Base-by-base conservation (phyloP, 345 rosid genomes). In the Heritiera littoralis region DNA sequence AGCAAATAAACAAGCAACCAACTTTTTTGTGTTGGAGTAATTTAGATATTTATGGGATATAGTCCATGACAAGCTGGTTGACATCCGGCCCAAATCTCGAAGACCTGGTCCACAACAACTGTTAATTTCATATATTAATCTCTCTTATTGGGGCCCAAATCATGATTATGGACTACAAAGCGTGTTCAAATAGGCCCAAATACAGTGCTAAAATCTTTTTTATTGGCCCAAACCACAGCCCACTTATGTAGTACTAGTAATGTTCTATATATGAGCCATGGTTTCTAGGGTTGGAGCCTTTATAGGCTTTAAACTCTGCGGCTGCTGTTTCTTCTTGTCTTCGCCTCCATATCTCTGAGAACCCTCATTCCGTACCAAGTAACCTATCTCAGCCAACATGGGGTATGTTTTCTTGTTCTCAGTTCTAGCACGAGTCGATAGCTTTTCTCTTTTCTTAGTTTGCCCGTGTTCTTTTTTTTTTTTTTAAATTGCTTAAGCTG, bases 381-480 rank as follows among this genome's bases (percentile, higher is more conserved):
- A 58, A 64, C 59, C 60, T 67, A 55, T 8, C 41, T 48, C 77
- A 35, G 66, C 70, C 66, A 79, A 12, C 78, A 79, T 79, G 82
- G 82, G 82, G 82, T 79, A 65, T 41, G 77, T 23, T 61, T 17
- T 7, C 1, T n/a, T 55, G 4, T 45, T 32, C 32, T 63, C 3
- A 7, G 4, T 65, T 52, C 45, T 63, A 54, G 9, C 32, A 32
- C 12, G 35, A 32, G 3, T 46, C 0, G 30, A 28, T 17, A 9
- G 23, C 4, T 41, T 78, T 20, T 78, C 6, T 6, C 1, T 9
- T 9, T 2, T 20, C 55, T 46, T 70, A 23, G 55, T 6, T 69
- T 11, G 2, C 0, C 15, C 48, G 9, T 28, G 5, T 12, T 28
- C 32, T 43, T 67, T 1, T 13, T 32, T 28, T 28, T 28, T 11